Percentiles rank a stretch among this genome's conserved stretches.
Conservation (phyloP, 2,329 filamentous ascomycete genomes). For the Trichoderma atrobrunneum region DNA sequence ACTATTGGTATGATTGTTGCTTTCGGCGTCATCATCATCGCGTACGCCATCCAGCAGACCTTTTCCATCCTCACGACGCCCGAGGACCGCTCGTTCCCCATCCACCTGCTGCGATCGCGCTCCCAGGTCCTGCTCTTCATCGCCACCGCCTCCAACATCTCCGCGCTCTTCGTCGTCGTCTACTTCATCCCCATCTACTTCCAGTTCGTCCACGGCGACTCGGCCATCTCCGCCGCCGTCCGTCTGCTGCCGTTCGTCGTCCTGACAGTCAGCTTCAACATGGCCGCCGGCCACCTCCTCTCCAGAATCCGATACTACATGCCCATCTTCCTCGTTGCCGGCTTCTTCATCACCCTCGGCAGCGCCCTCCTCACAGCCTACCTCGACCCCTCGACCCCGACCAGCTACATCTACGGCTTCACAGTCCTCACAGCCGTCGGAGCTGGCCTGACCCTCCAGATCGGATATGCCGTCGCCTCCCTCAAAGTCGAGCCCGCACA, state of each 20-base stretch:
- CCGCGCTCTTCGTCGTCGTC: slow-evolving; percentile 18
- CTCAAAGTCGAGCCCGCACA: background rate
- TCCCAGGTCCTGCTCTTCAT: slow-evolving; percentile 21
- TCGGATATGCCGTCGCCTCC: slow-evolving; percentile 30
- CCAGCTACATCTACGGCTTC: slow-evolving; percentile 22
- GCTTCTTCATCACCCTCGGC: slow-evolving; percentile 19
- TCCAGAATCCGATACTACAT: slow-evolving; percentile 18
- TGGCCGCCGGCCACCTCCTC: slow-evolving; percentile 8
- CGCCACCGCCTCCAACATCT: slow-evolving; percentile 9
- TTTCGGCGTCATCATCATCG: slow-evolving; percentile 34
- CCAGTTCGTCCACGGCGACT: slow-evolving; percentile 21
- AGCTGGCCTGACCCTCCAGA: slow-evolving; percentile 24
- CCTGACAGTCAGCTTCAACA: background rate
- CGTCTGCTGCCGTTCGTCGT: slow-evolving; percentile 20
- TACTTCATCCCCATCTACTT: slow-evolving; percentile 25
- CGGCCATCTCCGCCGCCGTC: slow-evolving; percentile 18
- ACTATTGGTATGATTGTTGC: slow-evolving; percentile 46
- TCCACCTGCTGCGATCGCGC: slow-evolving; percentile 1
- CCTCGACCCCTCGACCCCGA: slow-evolving; percentile 9
- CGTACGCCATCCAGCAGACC: background rate
- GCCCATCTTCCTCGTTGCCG: slow-evolving; percentile 16
- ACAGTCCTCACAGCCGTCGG: slow-evolving; percentile 17
- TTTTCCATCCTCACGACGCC: slow-evolving; percentile 2
- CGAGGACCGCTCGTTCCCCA: slow-evolving; percentile 2
- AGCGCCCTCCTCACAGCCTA: slow-evolving; percentile 10